Evolutionary conservation across 306 rosid species (phyloP), one percentile per base, ranked within the genome.

Genomic region (Cajanus cajan): DNA sequence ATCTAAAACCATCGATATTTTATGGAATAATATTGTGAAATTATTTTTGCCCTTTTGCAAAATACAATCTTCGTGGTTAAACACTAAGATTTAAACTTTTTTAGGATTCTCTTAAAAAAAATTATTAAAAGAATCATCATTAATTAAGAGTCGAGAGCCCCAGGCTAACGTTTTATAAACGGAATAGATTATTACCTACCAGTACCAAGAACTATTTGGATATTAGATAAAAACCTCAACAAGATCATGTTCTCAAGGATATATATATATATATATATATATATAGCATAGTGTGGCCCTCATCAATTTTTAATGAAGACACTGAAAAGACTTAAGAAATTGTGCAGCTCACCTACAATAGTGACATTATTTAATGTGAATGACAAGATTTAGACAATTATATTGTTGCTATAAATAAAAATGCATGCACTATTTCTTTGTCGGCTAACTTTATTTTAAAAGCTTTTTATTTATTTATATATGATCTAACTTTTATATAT

Each of bases 231-330:
- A 63, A 64, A 37, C 44, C 25, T 64, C 2, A 8, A 64, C 70
- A 64, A 64, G 1, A 64, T 64, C 70, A 64, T 37, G 70, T 64
- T 64, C 70, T 64, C n/a, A 10, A 64, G 48, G 70, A 10, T 31
- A n/a, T n/a, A n/a, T n/a, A n/a, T n/a, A n/a, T n/a, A n/a, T n/a
- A n/a, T n/a, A n/a, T n/a, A n/a, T n/a, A n/a, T 3, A 64, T 36
- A 9, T 37, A 64, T 37, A 37, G 25, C 48, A 64, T 18, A 8
- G 48, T 63, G 28, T 64, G 70, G 31, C 70, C 70, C 47, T 64
- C 47, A 8, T 10, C 70, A 37, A 64, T n/a, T 37, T 37, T 16
- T 64, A 64, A 16, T 16, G 28, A 64, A 8, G 70, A 37, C 70
- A 37, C 5, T 64, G 70, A 64, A 64, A 64, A 18, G 70, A 64